Percentiles rank a stretch among this genome's conserved stretches.
Evolutionary conservation across 1,284 basidiomycete genomes (phyloP).

Genomic region (Leccinum solheimii): DNA sequence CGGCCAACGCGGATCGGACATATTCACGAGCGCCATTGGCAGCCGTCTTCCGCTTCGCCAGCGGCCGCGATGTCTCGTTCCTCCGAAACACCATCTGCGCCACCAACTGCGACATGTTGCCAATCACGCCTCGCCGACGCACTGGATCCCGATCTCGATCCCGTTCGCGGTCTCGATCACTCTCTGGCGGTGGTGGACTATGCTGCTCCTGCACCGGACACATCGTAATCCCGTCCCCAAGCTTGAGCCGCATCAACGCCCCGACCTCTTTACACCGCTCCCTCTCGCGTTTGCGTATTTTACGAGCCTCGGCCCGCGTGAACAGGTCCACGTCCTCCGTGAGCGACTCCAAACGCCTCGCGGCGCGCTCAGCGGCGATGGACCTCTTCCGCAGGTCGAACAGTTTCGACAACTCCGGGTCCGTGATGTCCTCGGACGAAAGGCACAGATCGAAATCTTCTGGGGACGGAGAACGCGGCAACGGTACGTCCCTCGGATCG

Average conservation of each 20-base stretch:
- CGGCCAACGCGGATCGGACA: slow-evolving; percentile 32
- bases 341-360: slow-evolving; percentile 39
- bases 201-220: slow-evolving; percentile 24
- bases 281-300: slow-evolving; percentile 48
- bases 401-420: slow-evolving; percentile 41
- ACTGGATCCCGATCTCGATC: slow-evolving; percentile 16
- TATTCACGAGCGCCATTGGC: slow-evolving; percentile 16
- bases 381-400: slow-evolving; percentile 42
- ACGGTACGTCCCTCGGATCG: slow-evolving; percentile 40
- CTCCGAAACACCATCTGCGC: slow-evolving; percentile 58
- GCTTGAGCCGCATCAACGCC: slow-evolving; percentile 50
- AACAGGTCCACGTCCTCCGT: slow-evolving; percentile 40
- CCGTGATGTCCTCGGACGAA: slow-evolving; percentile 37
- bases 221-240: slow-evolving; percentile 31
- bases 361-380: slow-evolving; percentile 42
- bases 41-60: slow-evolving; percentile 37
- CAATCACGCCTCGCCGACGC: slow-evolving; percentile 32
- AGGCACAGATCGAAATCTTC: slow-evolving; percentile 43
- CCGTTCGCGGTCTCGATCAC: slow-evolving; percentile 11
- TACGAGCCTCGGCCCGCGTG: slow-evolving; percentile 45
- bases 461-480: slow-evolving; percentile 49
- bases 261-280: slow-evolving; percentile 53
- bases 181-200: slow-evolving; percentile 12
- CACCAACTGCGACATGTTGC: slow-evolving; percentile 50
- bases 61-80: slow-evolving; percentile 39